These are phyloP conservation scores for Pythium grandisporangium DNA, from an alignment of 352 stramenopile species.

Conservation along the genomic window DNA sequence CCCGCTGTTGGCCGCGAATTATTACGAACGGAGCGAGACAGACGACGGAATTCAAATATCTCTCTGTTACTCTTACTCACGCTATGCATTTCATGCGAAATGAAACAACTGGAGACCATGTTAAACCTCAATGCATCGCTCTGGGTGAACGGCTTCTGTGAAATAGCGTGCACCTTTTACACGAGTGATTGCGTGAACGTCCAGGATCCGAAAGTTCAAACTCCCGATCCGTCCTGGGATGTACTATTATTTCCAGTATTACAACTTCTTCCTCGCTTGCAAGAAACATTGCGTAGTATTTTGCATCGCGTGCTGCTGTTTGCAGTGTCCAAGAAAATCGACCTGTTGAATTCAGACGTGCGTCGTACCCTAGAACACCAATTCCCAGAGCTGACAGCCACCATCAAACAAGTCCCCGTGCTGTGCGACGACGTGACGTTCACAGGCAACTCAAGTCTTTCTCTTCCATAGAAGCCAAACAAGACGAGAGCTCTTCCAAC, in stretches of 20 bases:
- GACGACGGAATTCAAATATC: neutral
- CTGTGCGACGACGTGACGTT: no score
- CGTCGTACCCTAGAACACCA: constrained; percentile 1
- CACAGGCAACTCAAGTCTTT: no score
- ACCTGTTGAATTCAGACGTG: constrained; percentile 14
- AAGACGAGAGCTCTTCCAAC: no score
- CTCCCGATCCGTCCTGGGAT: neutral
- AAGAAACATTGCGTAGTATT: constrained; percentile 1
- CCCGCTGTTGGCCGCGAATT: constrained; percentile 5
- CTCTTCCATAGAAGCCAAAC: no score
- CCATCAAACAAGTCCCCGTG: constrained; percentile 9
- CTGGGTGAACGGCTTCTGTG: constrained; percentile 24
- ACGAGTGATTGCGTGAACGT: neutral
- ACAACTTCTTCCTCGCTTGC: constrained; percentile 1
- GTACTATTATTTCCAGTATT: constrained; percentile 1
- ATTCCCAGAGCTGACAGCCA: constrained; percentile 10
- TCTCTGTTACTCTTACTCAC: constrained; percentile 15
- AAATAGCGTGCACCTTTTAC: constrained; percentile 3
- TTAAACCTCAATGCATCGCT: constrained; percentile 14
- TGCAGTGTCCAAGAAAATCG: constrained; percentile 10
- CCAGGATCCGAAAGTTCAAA: neutral
- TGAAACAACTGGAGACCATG: constrained; percentile 7
- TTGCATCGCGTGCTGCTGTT: constrained; percentile 12
- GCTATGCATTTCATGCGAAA: constrained; percentile 3
- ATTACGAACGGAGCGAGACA: constrained; percentile 2